Evolutionary conservation across 345 rosid species (phyloP).

Genomic region (Triadica sebifera): DNA sequence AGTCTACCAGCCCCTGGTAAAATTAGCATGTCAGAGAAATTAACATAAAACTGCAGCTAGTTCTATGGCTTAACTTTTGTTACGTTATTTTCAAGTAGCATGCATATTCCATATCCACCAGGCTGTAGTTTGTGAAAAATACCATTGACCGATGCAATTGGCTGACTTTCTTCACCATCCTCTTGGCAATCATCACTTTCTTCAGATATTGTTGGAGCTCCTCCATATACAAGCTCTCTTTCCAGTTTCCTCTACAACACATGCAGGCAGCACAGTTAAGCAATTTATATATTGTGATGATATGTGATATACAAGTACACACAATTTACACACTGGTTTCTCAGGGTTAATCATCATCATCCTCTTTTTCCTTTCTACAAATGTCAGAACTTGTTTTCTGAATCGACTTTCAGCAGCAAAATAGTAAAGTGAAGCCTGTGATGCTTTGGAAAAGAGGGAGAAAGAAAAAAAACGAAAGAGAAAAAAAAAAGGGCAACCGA

Average conservation of each 20-base stretch:
- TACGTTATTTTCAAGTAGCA: not conserved
- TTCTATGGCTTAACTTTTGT: not conserved
- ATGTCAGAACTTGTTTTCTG: not conserved
- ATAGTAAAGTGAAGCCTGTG: not conserved
- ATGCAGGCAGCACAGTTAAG: conserved; percentile 9
- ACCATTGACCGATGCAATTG: conserved; percentile 48
- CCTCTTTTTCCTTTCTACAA: not conserved
- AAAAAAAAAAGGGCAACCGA: not conserved
- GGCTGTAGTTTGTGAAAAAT: conserved; percentile 16
- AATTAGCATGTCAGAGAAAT: not conserved
- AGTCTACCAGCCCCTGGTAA: not conserved
- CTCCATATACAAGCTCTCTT: conserved; percentile 46
- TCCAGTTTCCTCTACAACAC: conserved; percentile 71
- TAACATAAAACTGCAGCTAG: not conserved
- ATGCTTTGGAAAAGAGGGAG: not conserved
- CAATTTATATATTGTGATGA: not conserved
- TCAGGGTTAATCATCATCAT: not conserved
- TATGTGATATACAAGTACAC: not conserved
- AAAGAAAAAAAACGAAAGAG: no score
- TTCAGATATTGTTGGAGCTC: conserved; percentile 36
- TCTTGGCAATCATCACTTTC: conserved; percentile 34
- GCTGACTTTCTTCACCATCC: conserved; percentile 42
- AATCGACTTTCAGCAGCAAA: not conserved
- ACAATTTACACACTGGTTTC: not conserved
- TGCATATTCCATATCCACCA: conserved; percentile 2